Evolutionary conservation across 2,329 filamentous ascomycete genomes (phyloP).

Genomic region (Aspergillus vadensis): DNA sequence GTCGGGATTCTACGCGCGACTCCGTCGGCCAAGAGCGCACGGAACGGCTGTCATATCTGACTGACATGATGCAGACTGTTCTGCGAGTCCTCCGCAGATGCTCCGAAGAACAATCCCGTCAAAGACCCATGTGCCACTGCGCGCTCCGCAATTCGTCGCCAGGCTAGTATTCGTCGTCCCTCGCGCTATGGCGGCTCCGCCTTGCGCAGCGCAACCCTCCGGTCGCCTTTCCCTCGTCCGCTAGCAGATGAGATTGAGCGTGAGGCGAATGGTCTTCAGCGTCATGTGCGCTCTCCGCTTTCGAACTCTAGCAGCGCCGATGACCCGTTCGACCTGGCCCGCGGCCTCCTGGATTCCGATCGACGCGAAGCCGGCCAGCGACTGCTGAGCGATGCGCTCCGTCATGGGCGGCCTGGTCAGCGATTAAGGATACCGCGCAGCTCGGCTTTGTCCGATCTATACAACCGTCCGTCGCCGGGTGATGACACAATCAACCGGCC

Average conservation of each 20-base stretch:
- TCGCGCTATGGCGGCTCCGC: constrained; percentile 30
- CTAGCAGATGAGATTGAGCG: constrained; percentile 36
- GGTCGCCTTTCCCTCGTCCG: constrained; percentile 34
- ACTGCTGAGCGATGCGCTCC: constrained; percentile 38
- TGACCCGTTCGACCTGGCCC: constrained; percentile 32
- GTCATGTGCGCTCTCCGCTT: constrained; percentile 30
- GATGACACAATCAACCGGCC: constrained; percentile 20
- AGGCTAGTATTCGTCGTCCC: constrained; percentile 40
- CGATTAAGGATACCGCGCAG: constrained; percentile 42
- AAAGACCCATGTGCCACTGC: constrained; percentile 58
- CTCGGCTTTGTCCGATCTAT: constrained; percentile 31
- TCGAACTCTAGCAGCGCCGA: constrained; percentile 30
- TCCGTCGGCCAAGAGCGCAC: constrained; percentile 15
- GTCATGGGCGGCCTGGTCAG: constrained; percentile 36
- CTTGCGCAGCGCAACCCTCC: constrained; percentile 31
- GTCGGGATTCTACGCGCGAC: constrained; percentile 19
- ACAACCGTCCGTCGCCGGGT: constrained; percentile 26
- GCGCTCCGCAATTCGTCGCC: constrained; percentile 62
- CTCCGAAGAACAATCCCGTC: constrained; percentile 42
- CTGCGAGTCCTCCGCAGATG: constrained; percentile 52
- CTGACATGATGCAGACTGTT: constrained; percentile 52
- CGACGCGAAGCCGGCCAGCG: constrained; percentile 39
- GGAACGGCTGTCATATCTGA: constrained; percentile 21
- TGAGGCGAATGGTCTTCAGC: constrained; percentile 25
- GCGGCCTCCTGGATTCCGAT: constrained; percentile 23